phyloP scores from a whole-genome alignment of 805 yeast genomes.

The Wickerhamiella allomyrinae region DNA sequence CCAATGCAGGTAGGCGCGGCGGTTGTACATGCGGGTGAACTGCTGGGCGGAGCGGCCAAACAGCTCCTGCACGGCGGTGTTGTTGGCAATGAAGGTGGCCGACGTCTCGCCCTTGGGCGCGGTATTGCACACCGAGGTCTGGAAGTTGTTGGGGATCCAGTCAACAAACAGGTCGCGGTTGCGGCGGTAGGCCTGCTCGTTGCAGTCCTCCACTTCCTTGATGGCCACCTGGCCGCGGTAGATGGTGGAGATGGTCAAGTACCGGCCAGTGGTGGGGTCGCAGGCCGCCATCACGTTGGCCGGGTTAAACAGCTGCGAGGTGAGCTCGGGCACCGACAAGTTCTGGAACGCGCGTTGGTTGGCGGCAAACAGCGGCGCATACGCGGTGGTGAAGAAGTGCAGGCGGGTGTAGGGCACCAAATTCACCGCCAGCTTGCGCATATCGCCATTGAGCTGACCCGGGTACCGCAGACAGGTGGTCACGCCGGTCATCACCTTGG shows the following conservation, averaged over 20 bases:
- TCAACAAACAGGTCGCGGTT: conserved; percentile 76
- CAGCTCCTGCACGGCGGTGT: conserved; percentile 86
- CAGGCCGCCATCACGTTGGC: conserved; percentile 94
- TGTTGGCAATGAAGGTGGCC: conserved; percentile 88
- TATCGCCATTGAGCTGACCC: conserved; percentile 86
- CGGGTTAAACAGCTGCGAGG: conserved; percentile 89
- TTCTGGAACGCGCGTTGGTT: conserved; percentile 77
- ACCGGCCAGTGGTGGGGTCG: conserved; percentile 84
- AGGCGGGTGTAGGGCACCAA: conserved; percentile 92
- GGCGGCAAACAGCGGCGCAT: conserved; percentile 77
- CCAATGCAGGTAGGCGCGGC: conserved; percentile 95
- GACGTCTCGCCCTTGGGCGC: conserved; percentile 77
- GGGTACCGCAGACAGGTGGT: conserved; percentile 92
- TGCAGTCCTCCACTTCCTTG: conserved; percentile 90
- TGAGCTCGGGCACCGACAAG: conserved; percentile 78
- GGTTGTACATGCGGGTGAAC: conserved; percentile 83
- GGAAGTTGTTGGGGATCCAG: conserved; percentile 96
- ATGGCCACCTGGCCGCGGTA: conserved; percentile 89
- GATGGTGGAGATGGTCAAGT: conserved; percentile 86
- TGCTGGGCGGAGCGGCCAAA: conserved; percentile 85
- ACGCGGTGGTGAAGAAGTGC: conserved; percentile 92
- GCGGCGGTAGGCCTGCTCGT: conserved; percentile 73
- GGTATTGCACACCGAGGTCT: conserved; percentile 85
- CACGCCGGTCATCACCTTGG: conserved; percentile 90
- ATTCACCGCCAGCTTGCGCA: conserved; percentile 86